Percentiles rank a stretch among this genome's conserved stretches.
These are phyloP conservation scores for Ciborinia camelliae DNA, from an alignment of 2,329 filamentous ascomycete genomes.

Conservation along the genomic window DNA sequence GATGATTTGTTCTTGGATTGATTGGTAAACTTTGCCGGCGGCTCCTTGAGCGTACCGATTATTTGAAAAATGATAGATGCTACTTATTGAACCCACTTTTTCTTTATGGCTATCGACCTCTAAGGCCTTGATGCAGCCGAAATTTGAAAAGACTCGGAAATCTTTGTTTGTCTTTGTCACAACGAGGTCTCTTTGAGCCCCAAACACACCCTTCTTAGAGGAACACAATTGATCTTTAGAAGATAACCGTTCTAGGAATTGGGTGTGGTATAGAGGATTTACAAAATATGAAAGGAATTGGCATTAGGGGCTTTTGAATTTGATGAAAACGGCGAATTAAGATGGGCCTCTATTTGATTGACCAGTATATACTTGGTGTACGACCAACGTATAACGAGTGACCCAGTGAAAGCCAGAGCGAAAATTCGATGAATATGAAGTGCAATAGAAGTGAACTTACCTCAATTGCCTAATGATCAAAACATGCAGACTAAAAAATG, in stretches of 20 bases:
- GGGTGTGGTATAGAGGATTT: not conserved
- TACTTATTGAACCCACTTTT: not conserved
- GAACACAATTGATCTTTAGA: constrained; percentile 7
- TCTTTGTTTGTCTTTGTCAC: constrained; percentile 16
- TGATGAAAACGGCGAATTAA: constrained; percentile 15
- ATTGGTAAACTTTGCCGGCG: not conserved
- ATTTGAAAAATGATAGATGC: not conserved
- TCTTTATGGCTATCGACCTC: not conserved
- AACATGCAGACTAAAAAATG: no score
- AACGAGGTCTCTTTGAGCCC: not conserved
- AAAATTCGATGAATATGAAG: not conserved
- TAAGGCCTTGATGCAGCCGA: not conserved
- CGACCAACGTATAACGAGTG: no score
- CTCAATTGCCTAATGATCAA: no score
- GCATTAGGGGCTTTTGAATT: not conserved
- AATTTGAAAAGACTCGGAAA: not conserved
- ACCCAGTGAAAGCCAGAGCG: not conserved
- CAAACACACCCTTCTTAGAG: not conserved
- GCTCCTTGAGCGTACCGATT: not conserved
- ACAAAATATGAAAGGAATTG: not conserved
- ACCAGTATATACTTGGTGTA: no score
- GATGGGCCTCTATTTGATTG: no score
- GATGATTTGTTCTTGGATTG: not conserved
- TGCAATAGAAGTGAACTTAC: no score
- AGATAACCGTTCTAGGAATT: not conserved